A percentile compares a stretch with the other conserved stretches of the same genome.
Conservation (phyloP, 345 rosid genomes). For the Bruguiera gymnorhiza region DNA sequence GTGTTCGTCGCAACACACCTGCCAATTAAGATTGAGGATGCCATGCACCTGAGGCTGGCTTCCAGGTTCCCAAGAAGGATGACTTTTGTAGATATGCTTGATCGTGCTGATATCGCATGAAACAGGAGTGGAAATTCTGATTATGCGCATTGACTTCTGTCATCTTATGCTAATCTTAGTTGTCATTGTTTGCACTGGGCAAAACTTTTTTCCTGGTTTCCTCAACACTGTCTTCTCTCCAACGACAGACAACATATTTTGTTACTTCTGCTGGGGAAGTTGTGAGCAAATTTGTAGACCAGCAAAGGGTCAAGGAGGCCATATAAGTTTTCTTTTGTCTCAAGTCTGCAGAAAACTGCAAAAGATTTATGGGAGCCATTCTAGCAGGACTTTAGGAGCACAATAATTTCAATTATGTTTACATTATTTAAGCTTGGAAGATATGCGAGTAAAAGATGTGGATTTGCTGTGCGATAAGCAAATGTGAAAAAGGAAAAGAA, state of each 20-base stretch:
- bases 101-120: constrained; percentile 51
- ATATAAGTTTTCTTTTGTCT: constrained; percentile 27
- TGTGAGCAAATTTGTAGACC: constrained; percentile 34
- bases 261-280: constrained; percentile 48
- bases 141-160: not conserved
- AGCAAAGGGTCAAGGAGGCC: constrained; percentile 42
- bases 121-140: not conserved
- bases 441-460: too few relatives aligned
- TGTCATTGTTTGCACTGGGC: not conserved
- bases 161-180: not conserved
- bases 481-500: too few relatives aligned
- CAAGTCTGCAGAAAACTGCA: too few relatives aligned
- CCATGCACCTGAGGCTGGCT: constrained; percentile 70
- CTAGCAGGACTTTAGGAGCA: too few relatives aligned
- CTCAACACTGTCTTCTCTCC: not conserved
- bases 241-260: constrained; percentile 56
- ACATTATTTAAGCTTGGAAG: too few relatives aligned
- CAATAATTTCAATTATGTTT: too few relatives aligned
- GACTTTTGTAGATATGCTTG: constrained; percentile 78
- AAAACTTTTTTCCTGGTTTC: not conserved
- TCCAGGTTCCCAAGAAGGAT: constrained; percentile 79
- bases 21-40: constrained; percentile 79
- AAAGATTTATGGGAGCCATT: too few relatives aligned
- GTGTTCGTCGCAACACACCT: constrained; percentile 86
- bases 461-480: too few relatives aligned